These are phyloP conservation scores for Lactarius pseudohatsudake DNA, from an alignment of 768 basidiomycete species.

Conservation along the genomic window DNA sequence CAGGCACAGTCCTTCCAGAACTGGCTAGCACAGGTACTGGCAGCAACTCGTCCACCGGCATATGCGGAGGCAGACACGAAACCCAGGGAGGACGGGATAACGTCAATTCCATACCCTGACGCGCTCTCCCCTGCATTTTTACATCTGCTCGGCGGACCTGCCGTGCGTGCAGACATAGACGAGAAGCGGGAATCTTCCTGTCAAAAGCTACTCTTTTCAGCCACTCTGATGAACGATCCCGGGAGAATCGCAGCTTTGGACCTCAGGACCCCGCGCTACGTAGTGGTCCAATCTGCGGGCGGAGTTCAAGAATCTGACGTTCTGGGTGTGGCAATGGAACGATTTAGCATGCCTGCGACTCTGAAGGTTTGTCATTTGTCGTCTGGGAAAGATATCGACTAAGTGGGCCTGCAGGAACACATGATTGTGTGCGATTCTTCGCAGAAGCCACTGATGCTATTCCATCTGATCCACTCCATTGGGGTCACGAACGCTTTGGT, in stretches of 20 bases:
- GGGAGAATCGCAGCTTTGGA: slow-evolving; percentile 85
- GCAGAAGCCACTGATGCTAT: slow-evolving; percentile 85
- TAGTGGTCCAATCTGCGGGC: slow-evolving; percentile 63
- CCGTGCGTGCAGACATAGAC: slow-evolving; percentile 49
- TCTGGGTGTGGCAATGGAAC: slow-evolving; percentile 64
- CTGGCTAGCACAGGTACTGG: slow-evolving; percentile 83
- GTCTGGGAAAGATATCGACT: slow-evolving; percentile 6
- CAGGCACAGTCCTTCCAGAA: slow-evolving; percentile 97
- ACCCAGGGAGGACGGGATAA: not conserved
- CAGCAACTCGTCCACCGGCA: slow-evolving; percentile 55
- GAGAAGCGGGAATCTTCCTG: slow-evolving; percentile 67
- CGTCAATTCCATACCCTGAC: slow-evolving; percentile 43
- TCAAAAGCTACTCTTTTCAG: slow-evolving; percentile 95
- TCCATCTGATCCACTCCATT: slow-evolving; percentile 73
- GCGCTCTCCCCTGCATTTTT: slow-evolving; percentile 63
- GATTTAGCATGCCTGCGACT: slow-evolving; percentile 77
- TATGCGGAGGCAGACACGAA: slow-evolving; percentile 9
- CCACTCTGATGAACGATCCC: slow-evolving; percentile 92
- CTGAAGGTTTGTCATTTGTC: slow-evolving; percentile 54
- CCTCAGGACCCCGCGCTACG: slow-evolving; percentile 80
- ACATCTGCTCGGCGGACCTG: slow-evolving; percentile 41
- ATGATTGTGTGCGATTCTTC: slow-evolving; percentile 79
- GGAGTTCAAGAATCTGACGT: slow-evolving; percentile 39
- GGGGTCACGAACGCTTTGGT: slow-evolving; percentile 72
- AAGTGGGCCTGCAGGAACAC: slow-evolving; percentile 58